A percentile compares a stretch with the other conserved stretches of the same genome.
phyloP scores from a whole-genome alignment of 2,329 filamentous ascomycete species.

The Cercospora janseana region DNA sequence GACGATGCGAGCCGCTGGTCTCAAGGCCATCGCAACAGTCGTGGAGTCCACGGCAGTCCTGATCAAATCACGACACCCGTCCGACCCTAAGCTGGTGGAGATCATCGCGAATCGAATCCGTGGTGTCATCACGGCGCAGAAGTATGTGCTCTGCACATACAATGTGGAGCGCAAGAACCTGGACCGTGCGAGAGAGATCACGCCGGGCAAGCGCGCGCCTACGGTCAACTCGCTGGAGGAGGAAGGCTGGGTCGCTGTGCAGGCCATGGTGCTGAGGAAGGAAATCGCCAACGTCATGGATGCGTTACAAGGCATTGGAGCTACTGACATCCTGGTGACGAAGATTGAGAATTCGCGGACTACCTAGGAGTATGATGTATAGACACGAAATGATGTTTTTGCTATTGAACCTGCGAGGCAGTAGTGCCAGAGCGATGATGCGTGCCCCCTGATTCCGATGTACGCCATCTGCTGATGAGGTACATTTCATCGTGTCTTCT shows the following conservation, averaged over 20 bases:
- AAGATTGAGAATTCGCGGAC: conserved; percentile 78
- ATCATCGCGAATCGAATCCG: conserved; percentile 82
- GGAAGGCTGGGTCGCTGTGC: conserved; percentile 90
- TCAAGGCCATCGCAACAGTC: conserved; percentile 92
- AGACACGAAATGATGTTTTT: too few species aligned
- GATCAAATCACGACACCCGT: conserved; percentile 83
- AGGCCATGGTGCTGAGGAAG: conserved; percentile 88
- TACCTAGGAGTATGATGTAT: conserved; percentile 17
- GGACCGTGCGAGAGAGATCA: conserved; percentile 68
- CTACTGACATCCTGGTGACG: conserved; percentile 79
- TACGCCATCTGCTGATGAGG: too few species aligned
- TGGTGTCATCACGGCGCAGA: conserved; percentile 93
- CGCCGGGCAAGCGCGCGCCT: conserved; percentile 88
- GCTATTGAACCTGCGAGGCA: too few species aligned
- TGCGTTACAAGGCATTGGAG: conserved; percentile 70
- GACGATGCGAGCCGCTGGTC: conserved; percentile 93
- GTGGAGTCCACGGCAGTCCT: conserved; percentile 83
- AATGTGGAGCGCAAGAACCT: conserved; percentile 77
- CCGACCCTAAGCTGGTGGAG: conserved; percentile 75
- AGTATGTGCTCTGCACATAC: conserved; percentile 93
- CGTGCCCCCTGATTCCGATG: too few species aligned
- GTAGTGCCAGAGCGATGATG: too few species aligned
- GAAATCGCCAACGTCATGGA: conserved; percentile 85
- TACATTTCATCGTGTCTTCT: too few species aligned
- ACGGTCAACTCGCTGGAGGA: conserved; percentile 88